Evolutionary conservation across 2,329 filamentous ascomycete species (phyloP).

Genomic region (Fusarium secorum): DNA sequence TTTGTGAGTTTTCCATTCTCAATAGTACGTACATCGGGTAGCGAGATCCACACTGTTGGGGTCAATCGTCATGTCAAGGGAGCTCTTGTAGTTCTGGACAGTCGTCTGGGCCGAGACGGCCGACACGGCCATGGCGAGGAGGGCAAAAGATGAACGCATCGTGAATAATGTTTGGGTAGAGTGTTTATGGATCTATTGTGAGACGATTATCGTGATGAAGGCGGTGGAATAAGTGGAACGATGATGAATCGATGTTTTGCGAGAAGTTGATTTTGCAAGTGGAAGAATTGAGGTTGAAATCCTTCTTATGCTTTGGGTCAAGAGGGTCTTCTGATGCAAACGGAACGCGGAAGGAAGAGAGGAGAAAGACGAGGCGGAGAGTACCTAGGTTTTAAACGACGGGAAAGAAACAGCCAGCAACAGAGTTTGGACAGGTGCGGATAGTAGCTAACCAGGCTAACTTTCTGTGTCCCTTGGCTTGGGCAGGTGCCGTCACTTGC

Average conservation of each 20-base stretch:
- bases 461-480: conserved; percentile 15
- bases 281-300: neutral
- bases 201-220: conserved; percentile 11
- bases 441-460: neutral
- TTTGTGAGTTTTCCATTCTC: neutral
- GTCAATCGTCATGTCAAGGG: conserved; percentile 54
- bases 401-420: neutral
- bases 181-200: conserved; percentile 10
- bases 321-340: conserved; percentile 9
- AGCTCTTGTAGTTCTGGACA: conserved; percentile 54
- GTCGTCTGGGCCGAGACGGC: conserved; percentile 50
- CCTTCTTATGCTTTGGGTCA: conserved; percentile 26
- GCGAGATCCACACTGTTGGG: conserved; percentile 46
- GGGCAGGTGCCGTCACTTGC: conserved; percentile 29
- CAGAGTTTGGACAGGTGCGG: conserved; percentile 8
- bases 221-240: conserved; percentile 28
- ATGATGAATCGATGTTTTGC: conserved; percentile 33
- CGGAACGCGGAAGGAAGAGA: conserved; percentile 17
- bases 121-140: conserved; percentile 56
- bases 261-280: conserved; percentile 17
- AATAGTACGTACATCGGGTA: conserved; percentile 50
- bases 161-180: conserved; percentile 35
- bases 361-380: conserved; percentile 16
- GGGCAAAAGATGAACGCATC: conserved; percentile 53
- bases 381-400: conserved; percentile 32